Conservation (phyloP, 2,329 filamentous ascomycete species). For the Aspergillus sp. region DNA sequence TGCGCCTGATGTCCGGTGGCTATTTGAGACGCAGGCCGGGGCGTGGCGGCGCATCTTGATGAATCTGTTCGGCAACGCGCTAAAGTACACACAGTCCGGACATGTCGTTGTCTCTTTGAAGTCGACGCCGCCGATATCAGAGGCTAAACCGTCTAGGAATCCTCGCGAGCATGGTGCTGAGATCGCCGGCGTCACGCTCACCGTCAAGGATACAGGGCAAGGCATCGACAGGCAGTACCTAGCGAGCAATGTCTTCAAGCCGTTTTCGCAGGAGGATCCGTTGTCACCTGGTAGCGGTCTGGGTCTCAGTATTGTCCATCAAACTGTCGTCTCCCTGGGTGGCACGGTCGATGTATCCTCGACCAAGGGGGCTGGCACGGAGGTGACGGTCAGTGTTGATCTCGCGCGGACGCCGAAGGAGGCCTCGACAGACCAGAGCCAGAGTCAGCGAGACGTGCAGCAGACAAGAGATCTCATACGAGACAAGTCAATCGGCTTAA, state of each 20-base stretch:
- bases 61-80: slow-evolving; percentile 50
- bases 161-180: background rate
- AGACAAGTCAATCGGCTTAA: slow-evolving; percentile 1
- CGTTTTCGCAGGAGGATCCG: slow-evolving; percentile 11
- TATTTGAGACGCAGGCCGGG: slow-evolving; percentile 46
- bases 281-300: slow-evolving; percentile 8
- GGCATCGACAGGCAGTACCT: slow-evolving; percentile 28
- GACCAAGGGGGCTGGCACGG: background rate
- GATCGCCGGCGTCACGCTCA: slow-evolving; percentile 19
- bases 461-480: background rate
- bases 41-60: slow-evolving; percentile 50
- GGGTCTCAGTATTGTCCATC: slow-evolving; percentile 8
- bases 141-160: background rate
- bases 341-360: slow-evolving; percentile 5
- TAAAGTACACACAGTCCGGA: slow-evolving; percentile 49
- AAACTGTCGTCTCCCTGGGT: slow-evolving; percentile 4
- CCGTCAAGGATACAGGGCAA: slow-evolving; percentile 29
- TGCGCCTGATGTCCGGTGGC: slow-evolving; percentile 42
- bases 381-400: background rate
- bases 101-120: slow-evolving; percentile 41
- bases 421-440: background rate
- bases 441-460: background rate
- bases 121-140: slow-evolving; percentile 5
- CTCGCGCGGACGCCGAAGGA: slow-evolving; percentile 3
- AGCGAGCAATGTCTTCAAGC: slow-evolving; percentile 5